Percentiles rank a stretch among this genome's conserved stretches.
These are phyloP conservation scores for Solanum habrochaites DNA, from an alignment of 257 asterid species.

Conservation along the genomic window DNA sequence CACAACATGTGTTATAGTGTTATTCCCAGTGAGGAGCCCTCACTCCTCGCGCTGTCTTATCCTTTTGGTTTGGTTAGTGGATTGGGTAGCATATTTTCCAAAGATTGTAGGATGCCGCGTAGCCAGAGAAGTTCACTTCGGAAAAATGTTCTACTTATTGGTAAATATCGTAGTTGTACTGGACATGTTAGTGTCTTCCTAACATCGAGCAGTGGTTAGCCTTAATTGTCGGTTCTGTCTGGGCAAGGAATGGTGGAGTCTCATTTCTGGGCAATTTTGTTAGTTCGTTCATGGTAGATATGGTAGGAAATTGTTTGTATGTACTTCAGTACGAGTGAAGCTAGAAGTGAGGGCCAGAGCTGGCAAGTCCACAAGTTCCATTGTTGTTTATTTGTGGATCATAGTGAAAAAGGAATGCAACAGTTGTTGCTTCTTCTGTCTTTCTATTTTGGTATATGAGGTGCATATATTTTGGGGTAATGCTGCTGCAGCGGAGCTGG, in stretches of 20 bases:
- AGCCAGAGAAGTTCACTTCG: neutral
- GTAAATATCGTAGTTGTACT: neutral
- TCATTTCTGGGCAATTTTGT: neutral
- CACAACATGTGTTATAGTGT: neutral
- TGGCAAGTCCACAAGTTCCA: conserved; percentile 16
- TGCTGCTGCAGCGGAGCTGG: conserved; percentile 44
- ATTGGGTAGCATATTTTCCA: neutral
- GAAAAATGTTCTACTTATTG: neutral
- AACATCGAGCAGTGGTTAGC: neutral
- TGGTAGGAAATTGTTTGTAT: neutral
- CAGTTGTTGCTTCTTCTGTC: conserved; percentile 15
- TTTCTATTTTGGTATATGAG: conserved; percentile 17
- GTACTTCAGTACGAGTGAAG: neutral
- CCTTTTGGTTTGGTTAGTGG: neutral
- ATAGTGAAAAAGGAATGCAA: conserved; percentile 22
- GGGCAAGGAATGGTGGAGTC: neutral
- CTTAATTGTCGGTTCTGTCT: neutral
- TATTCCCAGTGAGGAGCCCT: neutral
- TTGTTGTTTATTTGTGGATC: conserved; percentile 2
- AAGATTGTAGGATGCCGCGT: neutral
- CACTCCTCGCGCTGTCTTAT: neutral
- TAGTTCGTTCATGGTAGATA: neutral
- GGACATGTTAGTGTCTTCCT: neutral
- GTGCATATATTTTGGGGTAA: conserved; percentile 22
- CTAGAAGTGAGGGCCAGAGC: neutral